These are phyloP conservation scores for Carpinus viminea DNA, from an alignment of 306 rosid genomes.

Conservation along the genomic window DNA sequence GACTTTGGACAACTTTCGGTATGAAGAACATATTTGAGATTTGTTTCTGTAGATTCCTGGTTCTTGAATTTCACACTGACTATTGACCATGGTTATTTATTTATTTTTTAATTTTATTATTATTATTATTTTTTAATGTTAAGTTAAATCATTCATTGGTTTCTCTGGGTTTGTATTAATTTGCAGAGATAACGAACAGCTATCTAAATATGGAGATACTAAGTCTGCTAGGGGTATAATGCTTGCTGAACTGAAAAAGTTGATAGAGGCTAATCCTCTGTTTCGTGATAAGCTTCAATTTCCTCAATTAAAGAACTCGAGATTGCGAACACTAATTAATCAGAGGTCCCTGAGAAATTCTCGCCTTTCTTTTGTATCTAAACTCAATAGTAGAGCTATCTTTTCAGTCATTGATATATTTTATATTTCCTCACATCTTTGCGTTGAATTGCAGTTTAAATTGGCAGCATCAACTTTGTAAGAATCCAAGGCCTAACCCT, in stretches of 20 bases:
- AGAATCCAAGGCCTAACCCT: slow-evolving; percentile 97
- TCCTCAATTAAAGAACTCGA: slow-evolving; percentile 93
- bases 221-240: slow-evolving; percentile 97
- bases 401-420: slow-evolving; percentile 14
- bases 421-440: slow-evolving; percentile 15
- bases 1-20: slow-evolving; percentile 97
- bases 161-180: slow-evolving; percentile 18
- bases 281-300: slow-evolving; percentile 98
- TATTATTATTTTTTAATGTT: no score
- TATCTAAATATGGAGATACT: slow-evolving; percentile 97
- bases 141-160: neutral
- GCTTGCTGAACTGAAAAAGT: slow-evolving; percentile 95
- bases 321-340: slow-evolving; percentile 92
- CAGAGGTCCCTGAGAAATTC: slow-evolving; percentile 69
- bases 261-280: slow-evolving; percentile 96
- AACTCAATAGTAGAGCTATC: slow-evolving; percentile 10
- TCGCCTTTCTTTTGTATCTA: slow-evolving; percentile 10
- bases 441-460: slow-evolving; percentile 71
- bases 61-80: neutral
- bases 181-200: slow-evolving; percentile 95
- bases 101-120: no score
- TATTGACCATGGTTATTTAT: neutral
- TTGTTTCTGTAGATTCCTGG: slow-evolving; percentile 6
- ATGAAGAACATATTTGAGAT: slow-evolving; percentile 33
- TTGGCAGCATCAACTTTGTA: slow-evolving; percentile 99